Percentiles rank a stretch among this genome's conserved stretches.
These are phyloP conservation scores for Lactarius vividus DNA, from an alignment of 768 basidiomycete genomes.

Conservation along the genomic window DNA sequence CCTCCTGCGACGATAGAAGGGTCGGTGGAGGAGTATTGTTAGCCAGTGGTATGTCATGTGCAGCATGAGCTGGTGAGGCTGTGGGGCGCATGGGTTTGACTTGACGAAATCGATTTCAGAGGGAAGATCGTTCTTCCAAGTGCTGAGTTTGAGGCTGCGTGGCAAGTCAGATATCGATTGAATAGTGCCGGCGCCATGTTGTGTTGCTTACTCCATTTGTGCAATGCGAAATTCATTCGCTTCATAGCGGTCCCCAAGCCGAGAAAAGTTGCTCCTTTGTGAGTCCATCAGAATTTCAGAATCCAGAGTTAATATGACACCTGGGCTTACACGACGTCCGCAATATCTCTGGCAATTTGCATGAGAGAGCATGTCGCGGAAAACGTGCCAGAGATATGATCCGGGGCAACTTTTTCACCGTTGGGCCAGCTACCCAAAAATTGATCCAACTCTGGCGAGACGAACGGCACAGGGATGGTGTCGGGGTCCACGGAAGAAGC, in stretches of 20 bases:
- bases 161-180: neutral
- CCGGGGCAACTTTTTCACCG: constrained; percentile 30
- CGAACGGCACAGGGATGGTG: constrained; percentile 46
- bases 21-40: constrained; percentile 26
- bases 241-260: constrained; percentile 17
- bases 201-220: constrained; percentile 26
- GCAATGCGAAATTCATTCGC: constrained; percentile 24
- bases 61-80: constrained; percentile 27
- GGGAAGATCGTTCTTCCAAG: constrained; percentile 25
- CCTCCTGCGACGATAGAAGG: constrained; percentile 26
- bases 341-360: constrained; percentile 25
- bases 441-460: constrained; percentile 50
- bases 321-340: constrained; percentile 23
- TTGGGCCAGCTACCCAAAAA: constrained; percentile 45
- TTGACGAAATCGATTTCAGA: constrained; percentile 26
- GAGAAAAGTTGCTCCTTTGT: constrained; percentile 25
- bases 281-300: neutral
- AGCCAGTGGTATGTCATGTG: constrained; percentile 28
- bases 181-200: neutral
- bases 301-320: neutral
- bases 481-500: constrained; percentile 39
- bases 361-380: constrained; percentile 26
- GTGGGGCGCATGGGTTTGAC: constrained; percentile 12
- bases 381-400: constrained; percentile 25
- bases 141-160: constrained; percentile 25